Conservation (phyloP, 495 filamentous ascomycete species). For the Podospora sp. region DNA sequence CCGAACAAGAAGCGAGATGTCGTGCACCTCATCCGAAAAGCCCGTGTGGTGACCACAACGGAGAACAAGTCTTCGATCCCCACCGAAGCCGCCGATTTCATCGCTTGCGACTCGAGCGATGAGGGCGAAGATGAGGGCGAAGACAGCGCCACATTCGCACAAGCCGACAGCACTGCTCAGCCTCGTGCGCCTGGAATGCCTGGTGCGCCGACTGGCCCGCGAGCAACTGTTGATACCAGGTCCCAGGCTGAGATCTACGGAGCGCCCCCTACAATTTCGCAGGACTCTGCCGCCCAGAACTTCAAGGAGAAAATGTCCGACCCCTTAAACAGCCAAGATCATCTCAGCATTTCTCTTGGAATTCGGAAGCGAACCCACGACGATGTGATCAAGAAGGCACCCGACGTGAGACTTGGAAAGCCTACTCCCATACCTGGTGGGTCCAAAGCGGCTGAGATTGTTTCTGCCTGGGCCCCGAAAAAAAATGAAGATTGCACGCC, state of each 20-base stretch:
- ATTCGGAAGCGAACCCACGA: slow-evolving; percentile 70
- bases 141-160: slow-evolving; percentile 4
- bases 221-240: not conserved
- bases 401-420: slow-evolving; percentile 49
- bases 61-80: slow-evolving; percentile 57
- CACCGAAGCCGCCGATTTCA: slow-evolving; percentile 72
- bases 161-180: not conserved
- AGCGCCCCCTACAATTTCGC: not conserved
- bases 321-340: not conserved
- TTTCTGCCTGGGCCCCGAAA: slow-evolving; percentile 58
- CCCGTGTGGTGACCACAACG: slow-evolving; percentile 57
- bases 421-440: slow-evolving; percentile 35
- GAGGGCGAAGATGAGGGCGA: slow-evolving; percentile 47
- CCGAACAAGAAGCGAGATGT: slow-evolving; percentile 73
- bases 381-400: slow-evolving; percentile 66
- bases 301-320: not conserved
- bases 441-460: slow-evolving; percentile 48
- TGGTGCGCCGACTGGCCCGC: slow-evolving; percentile 10
- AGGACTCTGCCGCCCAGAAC: not conserved
- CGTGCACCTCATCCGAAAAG: slow-evolving; percentile 84
- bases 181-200: not conserved
- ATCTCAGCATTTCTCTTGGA: slow-evolving; percentile 20
- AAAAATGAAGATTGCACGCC: slow-evolving; percentile 54
- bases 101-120: slow-evolving; percentile 67
- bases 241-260: not conserved